Conservation (phyloP, 2,329 filamentous ascomycete species). For the Botrytis galanthina region DNA sequence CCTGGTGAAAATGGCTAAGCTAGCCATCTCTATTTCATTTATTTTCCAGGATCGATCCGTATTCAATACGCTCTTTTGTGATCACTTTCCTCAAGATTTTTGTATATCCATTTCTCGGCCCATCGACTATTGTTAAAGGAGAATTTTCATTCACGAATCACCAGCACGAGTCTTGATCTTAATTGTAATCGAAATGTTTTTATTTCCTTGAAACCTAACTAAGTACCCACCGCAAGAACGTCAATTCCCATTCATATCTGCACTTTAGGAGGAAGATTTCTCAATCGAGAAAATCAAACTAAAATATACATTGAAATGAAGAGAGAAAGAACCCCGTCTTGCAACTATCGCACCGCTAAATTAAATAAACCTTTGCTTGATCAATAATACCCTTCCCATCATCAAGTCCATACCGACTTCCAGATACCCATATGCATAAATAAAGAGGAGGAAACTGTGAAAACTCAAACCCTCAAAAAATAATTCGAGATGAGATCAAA, state of each 20-base stretch:
- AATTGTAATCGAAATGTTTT: neutral
- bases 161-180: too few relatives aligned
- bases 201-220: neutral
- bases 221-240: neutral
- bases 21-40: neutral
- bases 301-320: neutral
- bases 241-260: neutral
- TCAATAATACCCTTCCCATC: neutral
- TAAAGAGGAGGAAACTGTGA: neutral
- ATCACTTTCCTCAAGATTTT: neutral
- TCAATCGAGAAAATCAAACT: neutral
- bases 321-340: neutral
- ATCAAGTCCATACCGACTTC: slow-evolving; percentile 8
- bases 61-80: neutral
- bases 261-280: neutral
- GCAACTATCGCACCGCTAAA: neutral
- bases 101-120: neutral
- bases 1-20: neutral
- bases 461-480: neutral
- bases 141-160: neutral
- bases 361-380: neutral
- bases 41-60: neutral
- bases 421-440: neutral
- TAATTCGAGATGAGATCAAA: slow-evolving; percentile 12
- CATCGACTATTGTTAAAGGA: neutral